phyloP scores from a whole-genome alignment of 768 basidiomycete species.

The Hemileccinum impolitum region DNA sequence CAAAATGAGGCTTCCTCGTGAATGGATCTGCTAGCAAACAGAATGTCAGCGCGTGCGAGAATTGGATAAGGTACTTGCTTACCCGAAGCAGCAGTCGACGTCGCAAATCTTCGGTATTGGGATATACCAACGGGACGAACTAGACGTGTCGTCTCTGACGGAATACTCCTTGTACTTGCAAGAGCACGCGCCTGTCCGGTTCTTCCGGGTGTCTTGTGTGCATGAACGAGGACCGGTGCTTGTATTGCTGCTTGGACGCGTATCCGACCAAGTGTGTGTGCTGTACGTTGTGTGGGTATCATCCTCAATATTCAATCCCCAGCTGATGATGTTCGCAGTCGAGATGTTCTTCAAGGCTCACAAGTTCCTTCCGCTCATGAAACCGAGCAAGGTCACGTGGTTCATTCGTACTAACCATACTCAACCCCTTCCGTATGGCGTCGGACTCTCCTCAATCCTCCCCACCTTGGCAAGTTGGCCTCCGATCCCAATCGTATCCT shows the following conservation, averaged over 20 bases:
- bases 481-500: slow-evolving; percentile 63
- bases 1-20: slow-evolving; percentile 57
- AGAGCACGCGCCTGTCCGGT: slow-evolving; percentile 6
- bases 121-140: neutral
- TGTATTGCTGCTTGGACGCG: slow-evolving; percentile 12
- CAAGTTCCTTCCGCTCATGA: slow-evolving; percentile 25
- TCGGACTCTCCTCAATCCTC: slow-evolving; percentile 63
- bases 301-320: slow-evolving; percentile 14
- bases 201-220: slow-evolving; percentile 7
- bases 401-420: neutral
- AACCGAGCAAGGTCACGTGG: slow-evolving; percentile 15
- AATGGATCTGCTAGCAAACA: slow-evolving; percentile 1
- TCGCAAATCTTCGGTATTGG: slow-evolving; percentile 14
- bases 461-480: slow-evolving; percentile 46
- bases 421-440: slow-evolving; percentile 40
- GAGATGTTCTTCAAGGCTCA: neutral
- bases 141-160: neutral
- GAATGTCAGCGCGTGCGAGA: neutral
- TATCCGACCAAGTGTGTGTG: slow-evolving; percentile 24
- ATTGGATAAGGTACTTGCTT: slow-evolving; percentile 1
- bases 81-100: slow-evolving; percentile 18
- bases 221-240: slow-evolving; percentile 4
- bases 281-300: slow-evolving; percentile 31
- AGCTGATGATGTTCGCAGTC: neutral
- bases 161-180: neutral